These are phyloP conservation scores for Fusarium oligoseptatum DNA, from an alignment of 2,329 filamentous ascomycete genomes.

Conservation along the genomic window DNA sequence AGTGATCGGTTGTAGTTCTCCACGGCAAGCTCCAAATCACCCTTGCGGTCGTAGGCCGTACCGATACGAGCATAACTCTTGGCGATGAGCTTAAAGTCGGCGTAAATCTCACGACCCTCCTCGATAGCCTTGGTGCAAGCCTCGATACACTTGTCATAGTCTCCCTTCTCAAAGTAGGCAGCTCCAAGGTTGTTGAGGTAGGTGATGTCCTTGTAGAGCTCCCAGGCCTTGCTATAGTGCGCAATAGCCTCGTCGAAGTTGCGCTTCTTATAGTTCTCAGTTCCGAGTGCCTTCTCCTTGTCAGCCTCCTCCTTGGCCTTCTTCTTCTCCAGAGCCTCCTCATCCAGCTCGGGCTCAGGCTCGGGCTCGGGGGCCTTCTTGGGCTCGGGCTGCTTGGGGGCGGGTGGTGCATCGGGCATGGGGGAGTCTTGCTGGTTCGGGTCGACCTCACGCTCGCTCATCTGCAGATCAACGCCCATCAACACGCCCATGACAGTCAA, in stretches of 20 bases:
- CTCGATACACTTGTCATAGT: constrained; percentile 89
- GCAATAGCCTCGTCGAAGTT: constrained; percentile 95
- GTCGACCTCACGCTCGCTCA: constrained; percentile 52
- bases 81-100: constrained; percentile 98
- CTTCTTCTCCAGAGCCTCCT: constrained; percentile 85
- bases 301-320: constrained; percentile 94
- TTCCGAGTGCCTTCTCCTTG: constrained; percentile 93
- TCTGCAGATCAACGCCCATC: constrained; percentile 90
- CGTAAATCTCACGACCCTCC: constrained; percentile 88
- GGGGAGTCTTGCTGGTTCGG: constrained; percentile 70
- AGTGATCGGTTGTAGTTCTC: constrained; percentile 93
- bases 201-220: constrained; percentile 93
- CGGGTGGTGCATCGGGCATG: constrained; percentile 77
- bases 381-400: constrained; percentile 58
- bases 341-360: constrained; percentile 80
- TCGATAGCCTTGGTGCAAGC: constrained; percentile 89
- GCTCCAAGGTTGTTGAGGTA: constrained; percentile 98
- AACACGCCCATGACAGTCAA: constrained; percentile 93
- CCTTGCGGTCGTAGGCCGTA: constrained; percentile 90
- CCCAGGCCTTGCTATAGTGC: constrained; percentile 97
- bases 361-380: constrained; percentile 71
- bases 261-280: constrained; percentile 97
- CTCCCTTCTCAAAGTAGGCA: constrained; percentile 95
- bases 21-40: constrained; percentile 83
- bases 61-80: constrained; percentile 98